These are phyloP conservation scores for Candida vaughaniae DNA, from an alignment of 805 yeast species.

Conservation along the genomic window DNA sequence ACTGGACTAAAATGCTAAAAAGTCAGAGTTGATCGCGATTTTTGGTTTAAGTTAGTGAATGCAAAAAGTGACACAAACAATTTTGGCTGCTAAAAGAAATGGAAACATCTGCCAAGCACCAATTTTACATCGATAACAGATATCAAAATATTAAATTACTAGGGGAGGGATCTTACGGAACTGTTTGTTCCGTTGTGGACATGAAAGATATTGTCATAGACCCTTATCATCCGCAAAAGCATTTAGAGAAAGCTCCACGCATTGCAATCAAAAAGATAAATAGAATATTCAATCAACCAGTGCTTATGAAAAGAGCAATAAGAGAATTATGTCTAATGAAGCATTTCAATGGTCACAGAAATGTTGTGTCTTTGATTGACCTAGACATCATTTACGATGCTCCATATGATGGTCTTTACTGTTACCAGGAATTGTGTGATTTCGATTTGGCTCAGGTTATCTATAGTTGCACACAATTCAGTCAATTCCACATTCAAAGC, in stretches of 20 bases:
- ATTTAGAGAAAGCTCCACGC: conserved; percentile 14
- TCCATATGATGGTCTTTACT: conserved; percentile 84
- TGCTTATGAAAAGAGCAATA: conserved; percentile 73
- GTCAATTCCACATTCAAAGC: conserved; percentile 79
- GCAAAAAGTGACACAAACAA: too few relatives aligned
- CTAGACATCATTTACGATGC: conserved; percentile 62
- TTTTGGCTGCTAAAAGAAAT: conserved; percentile 5
- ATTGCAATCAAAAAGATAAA: conserved; percentile 83
- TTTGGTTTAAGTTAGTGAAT: too few relatives aligned
- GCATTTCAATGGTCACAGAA: conserved; percentile 81
- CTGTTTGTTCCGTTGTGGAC: conserved; percentile 75
- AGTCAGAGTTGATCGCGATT: too few relatives aligned
- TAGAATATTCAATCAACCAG: conserved; percentile 63
- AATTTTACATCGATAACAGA: conserved; percentile 62
- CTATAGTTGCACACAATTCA: conserved; percentile 69
- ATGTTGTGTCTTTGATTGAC: conserved; percentile 72
- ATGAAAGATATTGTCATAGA: conserved; percentile 21
- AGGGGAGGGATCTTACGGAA: conserved; percentile 87
- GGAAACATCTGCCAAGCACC: too few relatives aligned
- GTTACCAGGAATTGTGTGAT: conserved; percentile 83
- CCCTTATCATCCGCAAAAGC: conserved; percentile 8
- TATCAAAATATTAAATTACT: conserved; percentile 58
- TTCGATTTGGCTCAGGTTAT: conserved; percentile 81
- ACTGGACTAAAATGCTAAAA: too few relatives aligned
- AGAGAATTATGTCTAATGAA: conserved; percentile 81